A percentile compares a stretch with the other conserved stretches of the same genome.
Conservation (phyloP, 2,329 filamentous ascomycete genomes). For the Fusarium siculi region DNA sequence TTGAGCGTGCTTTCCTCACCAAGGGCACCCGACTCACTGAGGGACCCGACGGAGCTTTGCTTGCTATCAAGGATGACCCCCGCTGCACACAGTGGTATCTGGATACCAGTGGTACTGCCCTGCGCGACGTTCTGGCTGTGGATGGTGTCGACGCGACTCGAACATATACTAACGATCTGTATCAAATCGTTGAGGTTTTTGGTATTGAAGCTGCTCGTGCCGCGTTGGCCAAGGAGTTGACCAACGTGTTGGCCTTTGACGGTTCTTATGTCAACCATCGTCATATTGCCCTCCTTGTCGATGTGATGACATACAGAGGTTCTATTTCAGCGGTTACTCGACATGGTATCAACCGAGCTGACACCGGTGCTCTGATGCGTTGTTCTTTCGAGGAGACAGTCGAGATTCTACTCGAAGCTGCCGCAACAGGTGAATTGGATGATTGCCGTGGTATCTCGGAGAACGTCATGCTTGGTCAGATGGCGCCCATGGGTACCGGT, state of each 20-base stretch:
- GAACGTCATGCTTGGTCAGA: conserved; percentile 97
- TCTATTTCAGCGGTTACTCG: conserved; percentile 95
- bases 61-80: conserved; percentile 77
- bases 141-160: conserved; percentile 87
- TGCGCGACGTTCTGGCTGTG: conserved; percentile 85
- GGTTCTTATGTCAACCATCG: conserved; percentile 99
- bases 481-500: conserved; percentile 96
- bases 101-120: conserved; percentile 90
- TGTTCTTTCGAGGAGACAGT: conserved; percentile 99
- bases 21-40: conserved; percentile 77
- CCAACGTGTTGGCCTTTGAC: conserved; percentile 94
- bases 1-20: conserved; percentile 94
- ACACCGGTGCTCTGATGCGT: conserved; percentile 98
- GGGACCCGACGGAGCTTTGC: conserved; percentile 75
- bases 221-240: conserved; percentile 87
- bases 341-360: conserved; percentile 97
- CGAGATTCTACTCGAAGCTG: conserved; percentile 96
- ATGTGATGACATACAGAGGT: conserved; percentile 97
- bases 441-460: conserved; percentile 98
- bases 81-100: conserved; percentile 93
- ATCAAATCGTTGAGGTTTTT: conserved; percentile 93
- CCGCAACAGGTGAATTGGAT: conserved; percentile 92
- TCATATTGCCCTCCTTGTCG: conserved; percentile 92
- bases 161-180: conserved; percentile 95
- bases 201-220: conserved; percentile 95